phyloP scores from a whole-genome alignment of 2,329 filamentous ascomycete genomes.

The Biscogniauxia marginata region DNA sequence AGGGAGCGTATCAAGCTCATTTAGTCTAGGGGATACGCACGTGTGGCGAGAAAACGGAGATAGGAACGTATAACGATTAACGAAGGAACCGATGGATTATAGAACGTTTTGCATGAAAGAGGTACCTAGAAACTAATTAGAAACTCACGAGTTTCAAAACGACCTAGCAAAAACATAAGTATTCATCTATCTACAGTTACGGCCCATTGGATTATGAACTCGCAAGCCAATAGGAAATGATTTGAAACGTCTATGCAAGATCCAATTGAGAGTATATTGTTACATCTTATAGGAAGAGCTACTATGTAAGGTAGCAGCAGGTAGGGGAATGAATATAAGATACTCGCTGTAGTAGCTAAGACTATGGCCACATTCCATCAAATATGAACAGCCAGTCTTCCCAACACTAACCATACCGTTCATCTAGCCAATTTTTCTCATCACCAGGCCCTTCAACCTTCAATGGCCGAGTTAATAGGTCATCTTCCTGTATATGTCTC shows the following conservation, averaged over 20 bases:
- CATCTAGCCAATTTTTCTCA: slow-evolving; percentile 41
- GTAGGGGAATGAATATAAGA: no score
- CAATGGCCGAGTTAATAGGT: slow-evolving; percentile 41
- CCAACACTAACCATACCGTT: slow-evolving; percentile 43
- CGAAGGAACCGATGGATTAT: not conserved
- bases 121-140: not conserved
- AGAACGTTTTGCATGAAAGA: not conserved
- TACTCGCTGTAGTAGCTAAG: not conserved
- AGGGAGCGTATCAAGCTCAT: slow-evolving; percentile 30
- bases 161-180: not conserved
- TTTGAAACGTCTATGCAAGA: not conserved
- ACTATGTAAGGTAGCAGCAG: no score
- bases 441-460: slow-evolving; percentile 39
- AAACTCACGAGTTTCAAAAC: not conserved
- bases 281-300: slow-evolving; percentile 1
- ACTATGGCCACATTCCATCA: slow-evolving; percentile 41
- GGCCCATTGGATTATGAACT: no score
- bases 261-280: not conserved
- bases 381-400: slow-evolving; percentile 50
- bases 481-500: slow-evolving; percentile 39
- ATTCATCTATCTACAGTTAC: not conserved
- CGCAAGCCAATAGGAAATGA: no score
- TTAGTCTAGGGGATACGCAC: slow-evolving; percentile 31
- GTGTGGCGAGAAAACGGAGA: slow-evolving; percentile 29
- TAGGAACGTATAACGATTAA: slow-evolving; percentile 17